A percentile compares a stretch with the other conserved stretches of the same genome.
phyloP scores from a whole-genome alignment of 305 asterid genomes.

The Fraxinus velutina region DNA sequence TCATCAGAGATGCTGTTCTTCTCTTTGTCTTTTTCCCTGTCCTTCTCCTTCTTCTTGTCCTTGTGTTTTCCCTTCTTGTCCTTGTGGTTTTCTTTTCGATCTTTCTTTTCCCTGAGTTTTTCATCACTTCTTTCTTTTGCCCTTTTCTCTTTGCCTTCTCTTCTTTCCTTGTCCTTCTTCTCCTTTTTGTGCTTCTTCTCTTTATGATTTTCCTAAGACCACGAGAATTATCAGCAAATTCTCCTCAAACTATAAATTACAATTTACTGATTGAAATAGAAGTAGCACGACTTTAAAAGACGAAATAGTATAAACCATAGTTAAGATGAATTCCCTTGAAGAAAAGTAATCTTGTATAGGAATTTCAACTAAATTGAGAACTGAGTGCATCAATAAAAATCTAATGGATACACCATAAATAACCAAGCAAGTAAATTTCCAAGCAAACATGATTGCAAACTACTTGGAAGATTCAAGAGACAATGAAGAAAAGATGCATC shows the following conservation, averaged over 20 bases:
- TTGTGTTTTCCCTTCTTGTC: constrained; percentile 52
- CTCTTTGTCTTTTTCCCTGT: constrained; percentile 50
- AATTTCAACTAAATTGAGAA: neutral
- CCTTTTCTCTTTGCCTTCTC: constrained; percentile 50
- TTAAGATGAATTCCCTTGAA: neutral
- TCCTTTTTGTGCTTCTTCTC: constrained; percentile 66
- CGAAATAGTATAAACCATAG: neutral
- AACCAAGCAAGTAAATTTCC: neutral
- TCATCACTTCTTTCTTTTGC: constrained; percentile 54
- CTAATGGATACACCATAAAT: neutral
- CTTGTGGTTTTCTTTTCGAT: constrained; percentile 25
- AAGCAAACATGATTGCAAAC: neutral
- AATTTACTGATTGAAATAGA: neutral
- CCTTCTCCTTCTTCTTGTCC: constrained; percentile 25
- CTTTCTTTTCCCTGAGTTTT: constrained; percentile 18
- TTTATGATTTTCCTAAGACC: constrained; percentile 53
- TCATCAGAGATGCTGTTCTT: constrained; percentile 61
- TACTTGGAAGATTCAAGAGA: neutral
- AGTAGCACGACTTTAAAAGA: neutral
- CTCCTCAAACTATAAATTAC: neutral
- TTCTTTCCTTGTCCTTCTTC: constrained; percentile 57
- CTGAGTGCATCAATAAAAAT: neutral
- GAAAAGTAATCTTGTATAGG: neutral
- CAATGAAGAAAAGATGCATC: neutral
- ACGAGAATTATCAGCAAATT: constrained; percentile 20